These are phyloP conservation scores for Tubosaeta sp. DNA, from an alignment of 768 basidiomycete genomes.

Conservation along the genomic window DNA sequence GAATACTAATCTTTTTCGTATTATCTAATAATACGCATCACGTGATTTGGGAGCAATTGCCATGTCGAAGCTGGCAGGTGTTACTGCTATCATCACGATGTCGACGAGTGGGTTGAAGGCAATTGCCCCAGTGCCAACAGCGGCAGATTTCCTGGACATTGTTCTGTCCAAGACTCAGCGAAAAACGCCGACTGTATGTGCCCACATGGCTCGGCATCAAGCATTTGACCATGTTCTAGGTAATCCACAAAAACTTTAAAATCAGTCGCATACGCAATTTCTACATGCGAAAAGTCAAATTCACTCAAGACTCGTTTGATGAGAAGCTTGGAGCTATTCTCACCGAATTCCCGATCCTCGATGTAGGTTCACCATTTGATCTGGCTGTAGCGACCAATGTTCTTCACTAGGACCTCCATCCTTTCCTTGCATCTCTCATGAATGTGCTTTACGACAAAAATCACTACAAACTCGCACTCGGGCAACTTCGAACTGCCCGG, in stretches of 20 bases:
- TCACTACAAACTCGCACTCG: constrained; percentile 97
- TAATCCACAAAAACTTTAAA: constrained; percentile 99
- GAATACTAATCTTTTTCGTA: constrained; percentile 3
- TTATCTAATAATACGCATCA: constrained; percentile 5
- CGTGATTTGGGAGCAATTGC: constrained; percentile 9
- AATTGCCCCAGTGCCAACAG: constrained; percentile 98
- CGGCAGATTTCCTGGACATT: constrained; percentile 91
- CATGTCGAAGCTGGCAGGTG: too few relatives aligned
- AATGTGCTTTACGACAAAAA: constrained; percentile 99
- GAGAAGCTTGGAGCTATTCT: constrained; percentile 93
- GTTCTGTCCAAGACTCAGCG: constrained; percentile 92
- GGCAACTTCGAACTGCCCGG: constrained; percentile 91
- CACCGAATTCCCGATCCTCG: constrained; percentile 95
- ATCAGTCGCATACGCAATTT: constrained; percentile 97
- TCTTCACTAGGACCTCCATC: constrained; percentile 75
- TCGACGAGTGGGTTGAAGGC: constrained; percentile 92
- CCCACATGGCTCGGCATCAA: background rate
- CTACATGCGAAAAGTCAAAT: constrained; percentile 99
- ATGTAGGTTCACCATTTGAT: constrained; percentile 51
- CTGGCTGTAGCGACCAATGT: constrained; percentile 3
- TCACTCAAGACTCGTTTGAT: constrained; percentile 94
- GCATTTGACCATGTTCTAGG: constrained; percentile 41
- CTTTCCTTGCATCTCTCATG: constrained; percentile 91
- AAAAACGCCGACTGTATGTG: constrained; percentile 86
- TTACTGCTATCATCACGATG: constrained; percentile 36